phyloP scores from a whole-genome alignment of 2,329 filamentous ascomycete species.

The Aspergillus melleus region DNA sequence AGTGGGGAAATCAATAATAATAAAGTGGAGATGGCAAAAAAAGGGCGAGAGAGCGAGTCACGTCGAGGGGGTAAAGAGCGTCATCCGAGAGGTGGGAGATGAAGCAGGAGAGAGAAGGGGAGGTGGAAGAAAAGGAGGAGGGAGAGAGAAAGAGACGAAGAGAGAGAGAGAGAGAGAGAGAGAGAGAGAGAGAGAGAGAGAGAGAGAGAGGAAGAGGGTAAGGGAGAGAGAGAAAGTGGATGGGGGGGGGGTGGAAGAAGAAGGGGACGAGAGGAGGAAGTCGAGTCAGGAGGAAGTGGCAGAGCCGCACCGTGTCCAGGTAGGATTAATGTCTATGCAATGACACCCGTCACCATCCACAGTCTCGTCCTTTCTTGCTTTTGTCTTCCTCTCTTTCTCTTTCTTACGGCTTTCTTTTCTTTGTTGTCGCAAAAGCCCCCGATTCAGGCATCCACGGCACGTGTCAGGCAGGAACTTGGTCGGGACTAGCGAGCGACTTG shows the following conservation, averaged over 20 bases:
- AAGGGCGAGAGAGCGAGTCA: not conserved
- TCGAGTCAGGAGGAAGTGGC: not conserved
- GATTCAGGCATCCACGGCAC: not conserved
- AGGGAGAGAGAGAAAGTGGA: not conserved
- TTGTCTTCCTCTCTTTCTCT: too few relatives aligned
- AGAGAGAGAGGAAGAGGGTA: not conserved
- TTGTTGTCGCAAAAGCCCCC: not conserved
- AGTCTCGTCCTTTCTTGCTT: too few relatives aligned
- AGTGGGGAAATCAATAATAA: not conserved
- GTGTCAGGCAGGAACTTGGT: not conserved
- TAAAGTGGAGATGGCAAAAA: not conserved
- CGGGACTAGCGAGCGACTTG: not conserved
- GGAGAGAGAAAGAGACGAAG: not conserved
- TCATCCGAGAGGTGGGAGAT: not conserved
- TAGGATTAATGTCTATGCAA: too few relatives aligned
- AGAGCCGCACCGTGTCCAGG: not conserved
- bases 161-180: not conserved
- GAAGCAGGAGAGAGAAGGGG: not conserved
- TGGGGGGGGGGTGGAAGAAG: too few relatives aligned
- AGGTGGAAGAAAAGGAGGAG: not conserved
- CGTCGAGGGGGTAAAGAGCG: not conserved
- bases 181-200: not conserved
- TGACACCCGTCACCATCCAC: too few relatives aligned
- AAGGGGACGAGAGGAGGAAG: too few relatives aligned
- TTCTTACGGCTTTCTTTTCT: not conserved